These are phyloP conservation scores for Pichia sp. DNA, from an alignment of 1,139 yeast species.

Conservation along the genomic window DNA sequence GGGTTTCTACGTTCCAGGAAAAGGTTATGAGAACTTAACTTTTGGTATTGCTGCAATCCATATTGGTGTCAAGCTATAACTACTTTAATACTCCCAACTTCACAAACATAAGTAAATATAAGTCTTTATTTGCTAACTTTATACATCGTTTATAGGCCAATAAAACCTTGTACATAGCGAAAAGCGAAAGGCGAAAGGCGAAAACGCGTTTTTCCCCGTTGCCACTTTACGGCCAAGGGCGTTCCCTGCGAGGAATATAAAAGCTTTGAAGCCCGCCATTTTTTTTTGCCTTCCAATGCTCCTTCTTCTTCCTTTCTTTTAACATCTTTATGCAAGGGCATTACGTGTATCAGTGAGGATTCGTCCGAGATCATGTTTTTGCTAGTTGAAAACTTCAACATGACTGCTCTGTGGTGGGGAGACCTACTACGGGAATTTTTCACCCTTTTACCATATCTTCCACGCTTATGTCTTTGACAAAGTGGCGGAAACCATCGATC, in stretches of 20 bases:
- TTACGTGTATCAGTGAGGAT: conserved; percentile 99
- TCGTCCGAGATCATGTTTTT: conserved; percentile 99
- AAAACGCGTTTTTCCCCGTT: too few relatives aligned
- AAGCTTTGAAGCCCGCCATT: neutral
- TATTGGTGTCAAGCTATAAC: conserved; percentile 78
- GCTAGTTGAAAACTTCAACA: conserved; percentile 99
- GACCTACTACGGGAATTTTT: conserved; percentile 65
- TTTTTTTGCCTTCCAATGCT: neutral
- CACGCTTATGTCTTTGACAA: conserved; percentile 3
- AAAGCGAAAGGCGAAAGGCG: too few relatives aligned
- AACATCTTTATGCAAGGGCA: conserved; percentile 99
- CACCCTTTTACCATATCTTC: conserved; percentile 1
- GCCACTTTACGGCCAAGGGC: too few relatives aligned
- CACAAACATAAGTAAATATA: neutral
- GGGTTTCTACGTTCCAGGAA: conserved; percentile 84
- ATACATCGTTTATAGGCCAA: neutral
- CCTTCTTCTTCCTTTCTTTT: conserved; percentile 6
- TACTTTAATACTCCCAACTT: neutral
- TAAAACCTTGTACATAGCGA: neutral
- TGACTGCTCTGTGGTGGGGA: conserved; percentile 79
- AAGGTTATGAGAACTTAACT: conserved; percentile 91
- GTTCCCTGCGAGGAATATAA: too few relatives aligned
- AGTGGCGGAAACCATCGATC: neutral
- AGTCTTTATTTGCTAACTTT: neutral
- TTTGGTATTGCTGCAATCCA: conserved; percentile 96